These are phyloP conservation scores for Paraglomus brasilianum DNA, from an alignment of 192 early-diverging fungal species.

Conservation along the genomic window DNA sequence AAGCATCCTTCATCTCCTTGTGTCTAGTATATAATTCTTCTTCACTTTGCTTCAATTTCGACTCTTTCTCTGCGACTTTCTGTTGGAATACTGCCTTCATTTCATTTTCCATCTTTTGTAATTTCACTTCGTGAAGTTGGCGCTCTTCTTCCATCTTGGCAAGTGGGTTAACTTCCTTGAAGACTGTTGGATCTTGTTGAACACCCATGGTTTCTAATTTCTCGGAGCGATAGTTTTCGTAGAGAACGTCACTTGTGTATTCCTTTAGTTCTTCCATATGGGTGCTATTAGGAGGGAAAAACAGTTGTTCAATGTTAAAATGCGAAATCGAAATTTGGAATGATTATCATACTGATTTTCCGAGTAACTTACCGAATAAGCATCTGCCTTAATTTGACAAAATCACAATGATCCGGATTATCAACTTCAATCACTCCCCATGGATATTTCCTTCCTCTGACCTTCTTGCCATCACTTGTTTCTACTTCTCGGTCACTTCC, in stretches of 20 bases:
- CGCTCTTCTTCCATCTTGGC: conserved; percentile 90
- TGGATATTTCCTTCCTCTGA: conserved; percentile 88
- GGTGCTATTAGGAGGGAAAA: conserved; percentile 52
- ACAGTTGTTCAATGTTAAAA: neutral
- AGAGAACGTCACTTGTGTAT: conserved; percentile 85
- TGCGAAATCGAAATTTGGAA: conserved; percentile 32
- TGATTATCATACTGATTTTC: neutral
- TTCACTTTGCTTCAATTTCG: conserved; percentile 96
- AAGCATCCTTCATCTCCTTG: conserved; percentile 96
- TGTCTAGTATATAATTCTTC: conserved; percentile 96
- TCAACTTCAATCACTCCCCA: conserved; percentile 98
- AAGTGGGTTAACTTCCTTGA: conserved; percentile 75
- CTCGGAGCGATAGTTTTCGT: conserved; percentile 95
- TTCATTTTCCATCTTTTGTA: conserved; percentile 98
- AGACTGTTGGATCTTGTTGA: conserved; percentile 76
- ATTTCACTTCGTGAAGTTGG: conserved; percentile 87
- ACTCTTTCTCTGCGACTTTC: conserved; percentile 98
- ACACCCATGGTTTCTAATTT: conserved; percentile 86
- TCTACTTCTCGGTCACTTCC: conserved; percentile 88
- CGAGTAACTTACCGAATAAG: conserved; percentile 52
- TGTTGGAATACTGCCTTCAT: conserved; percentile 99
- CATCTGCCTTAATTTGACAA: conserved; percentile 93
- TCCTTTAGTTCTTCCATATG: conserved; percentile 99
- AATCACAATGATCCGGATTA: conserved; percentile 95
- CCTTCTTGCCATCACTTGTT: conserved; percentile 74